Evolutionary conservation across 768 basidiomycete genomes (phyloP), one percentile per base, ranked within the genome.

Genomic region (Termitomyces sp.): DNA sequence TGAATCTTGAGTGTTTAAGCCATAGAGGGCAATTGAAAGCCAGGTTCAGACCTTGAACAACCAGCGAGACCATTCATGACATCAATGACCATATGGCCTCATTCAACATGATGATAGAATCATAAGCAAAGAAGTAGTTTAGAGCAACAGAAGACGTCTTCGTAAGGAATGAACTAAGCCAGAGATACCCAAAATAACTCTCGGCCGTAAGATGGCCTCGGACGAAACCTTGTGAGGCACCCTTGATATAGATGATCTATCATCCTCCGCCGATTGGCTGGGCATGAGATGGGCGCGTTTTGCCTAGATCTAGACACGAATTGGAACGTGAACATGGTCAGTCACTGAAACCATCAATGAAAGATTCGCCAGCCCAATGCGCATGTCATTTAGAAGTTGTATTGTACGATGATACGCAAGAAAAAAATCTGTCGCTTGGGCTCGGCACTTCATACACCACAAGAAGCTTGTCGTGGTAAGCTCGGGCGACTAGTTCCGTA

Each of bases 231-330:
- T 36, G 52, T 7, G 30, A 55, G 6, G 20, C 31, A 24, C 49
- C 41, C 20, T 16, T 49, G 51, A 27, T 27, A 30, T 22, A 22
- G 42, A 47, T 37, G 34, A 37, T 34, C 12, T 12, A 37, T 27
- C 36, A 37, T 27, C 12, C 37, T 36, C 24, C 24, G 36, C 37
- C 37, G 34, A 27, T 46, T 41, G 34, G 56, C 49, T 58, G 61
- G 61, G 57, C 48, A 62, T 57, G 55, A 54, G 58, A 55, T 24
- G 34, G 36, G 37, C 63, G 57, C 60, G 42, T 47, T 55, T 20
- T 36, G 50, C 50, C 16, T 52, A 46, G 52, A 55, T 55, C 4
- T 39, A 39, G 61, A 39, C 58, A 57, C 55, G 52, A 46, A 53
- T 55, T 46, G 50, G 53, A 61, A 61, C 37, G 27, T 50, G 42